Conservation (phyloP, 176 grass and related monocot genomes). For the Echinochloa phyllopogon region DNA sequence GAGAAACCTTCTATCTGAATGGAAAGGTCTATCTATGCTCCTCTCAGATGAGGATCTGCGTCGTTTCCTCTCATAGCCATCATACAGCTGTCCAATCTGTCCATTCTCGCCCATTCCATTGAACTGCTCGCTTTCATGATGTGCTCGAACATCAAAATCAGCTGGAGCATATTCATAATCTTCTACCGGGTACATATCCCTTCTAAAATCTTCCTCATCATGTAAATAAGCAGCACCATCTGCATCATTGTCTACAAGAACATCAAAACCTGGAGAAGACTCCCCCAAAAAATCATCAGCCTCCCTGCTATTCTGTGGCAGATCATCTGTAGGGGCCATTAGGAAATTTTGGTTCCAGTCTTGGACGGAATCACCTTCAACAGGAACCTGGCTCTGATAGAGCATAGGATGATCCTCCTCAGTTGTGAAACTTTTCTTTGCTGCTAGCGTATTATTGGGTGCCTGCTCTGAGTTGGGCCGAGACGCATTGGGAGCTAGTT, state of each 20-base stretch:
- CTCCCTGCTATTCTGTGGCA: slow-evolving; percentile 76
- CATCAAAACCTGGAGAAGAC: slow-evolving; percentile 94
- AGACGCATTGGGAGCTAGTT: slow-evolving; percentile 36
- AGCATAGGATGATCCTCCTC: slow-evolving; percentile 57
- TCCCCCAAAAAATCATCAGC: slow-evolving; percentile 73
- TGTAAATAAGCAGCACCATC: slow-evolving; percentile 70
- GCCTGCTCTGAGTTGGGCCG: slow-evolving; percentile 42
- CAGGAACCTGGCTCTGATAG: slow-evolving; percentile 50
- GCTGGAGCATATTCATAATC: slow-evolving; percentile 73
- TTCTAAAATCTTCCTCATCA: slow-evolving; percentile 69
- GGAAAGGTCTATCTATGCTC: slow-evolving; percentile 60
- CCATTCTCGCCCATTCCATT: slow-evolving; percentile 55
- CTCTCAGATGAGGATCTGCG: slow-evolving; percentile 61
- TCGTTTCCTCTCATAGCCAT: slow-evolving; percentile 72
- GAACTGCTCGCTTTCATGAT: slow-evolving; percentile 69
- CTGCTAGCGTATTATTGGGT: slow-evolving; percentile 28
- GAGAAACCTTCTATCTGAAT: slow-evolving; percentile 61
- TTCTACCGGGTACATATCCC: slow-evolving; percentile 68
- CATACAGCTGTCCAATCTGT: slow-evolving; percentile 42
- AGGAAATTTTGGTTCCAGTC: slow-evolving; percentile 51
- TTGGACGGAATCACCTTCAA: slow-evolving; percentile 50
- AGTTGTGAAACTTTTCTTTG: slow-evolving; percentile 44
- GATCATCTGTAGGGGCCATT: slow-evolving; percentile 50
- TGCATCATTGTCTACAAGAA: slow-evolving; percentile 83
- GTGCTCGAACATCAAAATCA: slow-evolving; percentile 52